Conservation (phyloP, 768 basidiomycete species). For the Lactarius hengduanensis region DNA sequence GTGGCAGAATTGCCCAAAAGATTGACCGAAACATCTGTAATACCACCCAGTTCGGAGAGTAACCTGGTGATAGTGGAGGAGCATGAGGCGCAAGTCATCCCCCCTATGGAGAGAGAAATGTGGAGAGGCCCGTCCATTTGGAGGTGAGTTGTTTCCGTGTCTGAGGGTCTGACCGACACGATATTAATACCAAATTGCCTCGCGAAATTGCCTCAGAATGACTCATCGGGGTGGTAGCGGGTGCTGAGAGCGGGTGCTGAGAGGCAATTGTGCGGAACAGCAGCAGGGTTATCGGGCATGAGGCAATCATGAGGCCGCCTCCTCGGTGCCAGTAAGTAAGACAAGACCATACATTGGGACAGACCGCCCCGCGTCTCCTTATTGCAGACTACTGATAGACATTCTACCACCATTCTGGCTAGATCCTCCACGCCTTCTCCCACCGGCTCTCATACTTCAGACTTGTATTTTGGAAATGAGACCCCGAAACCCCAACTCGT, state of each 20-base stretch:
- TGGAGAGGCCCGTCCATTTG: constrained; percentile 32
- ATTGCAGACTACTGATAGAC: constrained; percentile 52
- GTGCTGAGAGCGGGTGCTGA: background rate
- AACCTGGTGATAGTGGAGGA: constrained; percentile 51
- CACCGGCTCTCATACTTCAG: constrained; percentile 56
- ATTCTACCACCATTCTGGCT: constrained; percentile 59
- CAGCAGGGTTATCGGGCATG: background rate
- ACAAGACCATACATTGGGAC: constrained; percentile 35
- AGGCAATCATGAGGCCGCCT: background rate
- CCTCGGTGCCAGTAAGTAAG: background rate
- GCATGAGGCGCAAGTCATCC: constrained; percentile 80
- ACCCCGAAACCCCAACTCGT: constrained; percentile 34
- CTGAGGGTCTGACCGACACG: background rate
- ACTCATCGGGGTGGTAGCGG: constrained; percentile 3
- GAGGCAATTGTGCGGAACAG: constrained; percentile 19
- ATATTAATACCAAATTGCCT: background rate
- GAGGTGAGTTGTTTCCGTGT: background rate
- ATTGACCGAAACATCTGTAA: constrained; percentile 54
- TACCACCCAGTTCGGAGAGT: constrained; percentile 49
- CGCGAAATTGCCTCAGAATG: constrained; percentile 19
- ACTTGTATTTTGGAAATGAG: constrained; percentile 38
- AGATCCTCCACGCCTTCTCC: constrained; percentile 75
- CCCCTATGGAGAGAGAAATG: constrained; percentile 57
- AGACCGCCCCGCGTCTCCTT: constrained; percentile 43
- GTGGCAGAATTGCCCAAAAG: constrained; percentile 59